These are phyloP conservation scores for Epicoccum sorghinum DNA, from an alignment of 2,329 filamentous ascomycete genomes.

Conservation along the genomic window DNA sequence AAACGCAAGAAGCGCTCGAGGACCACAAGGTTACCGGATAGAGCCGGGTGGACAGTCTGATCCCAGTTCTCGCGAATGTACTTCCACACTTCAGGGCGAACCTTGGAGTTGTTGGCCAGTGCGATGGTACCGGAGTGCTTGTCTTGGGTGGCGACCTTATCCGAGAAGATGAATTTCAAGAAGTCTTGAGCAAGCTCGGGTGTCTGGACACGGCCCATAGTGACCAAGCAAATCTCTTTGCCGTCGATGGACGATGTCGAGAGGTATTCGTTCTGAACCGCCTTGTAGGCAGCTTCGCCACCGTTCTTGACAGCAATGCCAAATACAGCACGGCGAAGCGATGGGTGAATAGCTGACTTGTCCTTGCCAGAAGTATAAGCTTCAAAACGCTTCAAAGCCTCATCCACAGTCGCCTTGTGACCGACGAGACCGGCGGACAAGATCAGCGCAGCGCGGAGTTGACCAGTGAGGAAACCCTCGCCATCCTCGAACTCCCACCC, in stretches of 20 bases:
- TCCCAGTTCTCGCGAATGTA: constrained; percentile 87
- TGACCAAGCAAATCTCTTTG: constrained; percentile 81
- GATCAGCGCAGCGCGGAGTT: constrained; percentile 83
- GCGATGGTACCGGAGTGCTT: constrained; percentile 80
- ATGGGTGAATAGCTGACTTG: constrained; percentile 75
- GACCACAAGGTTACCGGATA: constrained; percentile 82
- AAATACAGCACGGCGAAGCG: constrained; percentile 81
- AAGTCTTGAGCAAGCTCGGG: constrained; percentile 69
- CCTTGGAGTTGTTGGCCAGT: constrained; percentile 74
- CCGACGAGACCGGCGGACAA: constrained; percentile 75
- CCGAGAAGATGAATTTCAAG: constrained; percentile 78
- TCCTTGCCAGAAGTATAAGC: constrained; percentile 73
- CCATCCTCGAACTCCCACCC: constrained; percentile 82
- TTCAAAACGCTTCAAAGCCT: constrained; percentile 80
- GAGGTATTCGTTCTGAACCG: constrained; percentile 84
- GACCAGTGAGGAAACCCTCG: constrained; percentile 81
- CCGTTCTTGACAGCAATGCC: constrained; percentile 78
- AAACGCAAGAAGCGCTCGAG: constrained; percentile 86
- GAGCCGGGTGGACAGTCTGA: constrained; percentile 66
- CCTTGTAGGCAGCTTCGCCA: constrained; percentile 70
- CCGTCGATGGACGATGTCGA: constrained; percentile 86
- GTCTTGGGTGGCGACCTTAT: constrained; percentile 84
- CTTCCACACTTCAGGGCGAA: constrained; percentile 79
- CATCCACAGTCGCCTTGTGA: constrained; percentile 73
- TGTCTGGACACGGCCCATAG: constrained; percentile 76